Evolutionary conservation across 2,329 filamentous ascomycete species (phyloP), one percentile per base, ranked within the genome.

Genomic region (Zelopaecilomyces penicillatus): DNA sequence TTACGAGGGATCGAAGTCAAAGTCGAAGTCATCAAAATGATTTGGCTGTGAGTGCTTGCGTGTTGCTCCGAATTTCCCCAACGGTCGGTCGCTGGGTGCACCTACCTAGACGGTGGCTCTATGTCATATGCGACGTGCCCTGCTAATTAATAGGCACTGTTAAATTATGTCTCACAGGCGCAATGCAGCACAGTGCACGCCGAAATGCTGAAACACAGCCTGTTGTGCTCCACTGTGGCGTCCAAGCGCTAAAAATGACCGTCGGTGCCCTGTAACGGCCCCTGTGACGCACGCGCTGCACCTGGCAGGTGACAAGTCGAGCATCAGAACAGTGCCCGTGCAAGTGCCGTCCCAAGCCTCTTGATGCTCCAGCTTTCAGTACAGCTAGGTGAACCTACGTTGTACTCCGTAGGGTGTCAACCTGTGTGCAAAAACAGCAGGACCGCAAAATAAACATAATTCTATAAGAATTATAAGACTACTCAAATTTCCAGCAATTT

Each of bases 111-210:
- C 30, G 42, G 45, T 41, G 35, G 45, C 44, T 47, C 42, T 37
- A 47, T 47, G 45, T 47, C 45, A 47, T 44, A 37, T 47, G 28
- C 33, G 37, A 35, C 30, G 37, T 33, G 35, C 12, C 37, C 36
- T 8, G 33, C 19, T 30, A 19, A 19, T 30, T 37, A 43, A 41
- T 45, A 44, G 31, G 38, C 45, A 45, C 45, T 47, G 45, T 44
- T 36, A 37, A 41, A 37, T 31, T 12, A 30, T 39, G 32, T 34
- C 39, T 38, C 37, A 30, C 26, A 39, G 39, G 29, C 33, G 26
- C 27, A 32, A 12, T 30, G 31, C 32, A 34, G 37, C 30, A 47
- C 45, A 47, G 45, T 47, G 45, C 39, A 19, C 19, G 19, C 19
- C 19, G 42, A 47, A 12, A 29, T 30, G 30, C 12, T 36, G 12